A percentile compares a stretch with the other conserved stretches of the same genome.
Evolutionary conservation across 2,329 filamentous ascomycete species (phyloP).

Genomic region (Diplodia intermedia): DNA sequence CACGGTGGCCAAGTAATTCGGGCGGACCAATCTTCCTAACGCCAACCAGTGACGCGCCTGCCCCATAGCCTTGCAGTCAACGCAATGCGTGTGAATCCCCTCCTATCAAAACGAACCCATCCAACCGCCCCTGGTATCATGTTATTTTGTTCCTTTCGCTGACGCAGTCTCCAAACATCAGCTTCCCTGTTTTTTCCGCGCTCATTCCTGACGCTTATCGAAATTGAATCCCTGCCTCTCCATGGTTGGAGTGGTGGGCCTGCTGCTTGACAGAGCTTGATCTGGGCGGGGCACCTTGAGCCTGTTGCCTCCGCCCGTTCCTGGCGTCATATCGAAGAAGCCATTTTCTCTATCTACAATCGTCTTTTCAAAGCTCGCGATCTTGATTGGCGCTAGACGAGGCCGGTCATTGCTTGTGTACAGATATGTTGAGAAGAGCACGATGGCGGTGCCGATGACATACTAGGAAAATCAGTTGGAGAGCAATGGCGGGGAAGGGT

Average conservation of each 20-base stretch:
- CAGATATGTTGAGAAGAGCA: constrained; percentile 82
- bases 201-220: constrained; percentile 32
- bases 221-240: constrained; percentile 29
- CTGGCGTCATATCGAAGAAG: constrained; percentile 36
- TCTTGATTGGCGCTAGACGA: constrained; percentile 67
- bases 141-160: background rate
- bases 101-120: background rate
- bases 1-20: background rate
- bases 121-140: constrained; percentile 7
- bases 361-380: constrained; percentile 80
- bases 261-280: constrained; percentile 34
- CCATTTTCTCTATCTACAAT: constrained; percentile 57
- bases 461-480: constrained; percentile 64
- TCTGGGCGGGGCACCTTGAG: constrained; percentile 22
- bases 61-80: background rate
- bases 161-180: too few relatives aligned
- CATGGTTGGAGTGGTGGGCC: constrained; percentile 39
- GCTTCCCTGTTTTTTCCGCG: background rate
- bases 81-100: constrained; percentile 1
- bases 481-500: constrained; percentile 28
- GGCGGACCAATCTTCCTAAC: background rate
- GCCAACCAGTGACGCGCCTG: constrained; percentile 27
- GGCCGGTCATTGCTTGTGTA: constrained; percentile 73
- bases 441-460: constrained; percentile 76
- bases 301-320: constrained; percentile 15